Conservation (phyloP, 257 asterid genomes). For the Penstemon eatonii region DNA sequence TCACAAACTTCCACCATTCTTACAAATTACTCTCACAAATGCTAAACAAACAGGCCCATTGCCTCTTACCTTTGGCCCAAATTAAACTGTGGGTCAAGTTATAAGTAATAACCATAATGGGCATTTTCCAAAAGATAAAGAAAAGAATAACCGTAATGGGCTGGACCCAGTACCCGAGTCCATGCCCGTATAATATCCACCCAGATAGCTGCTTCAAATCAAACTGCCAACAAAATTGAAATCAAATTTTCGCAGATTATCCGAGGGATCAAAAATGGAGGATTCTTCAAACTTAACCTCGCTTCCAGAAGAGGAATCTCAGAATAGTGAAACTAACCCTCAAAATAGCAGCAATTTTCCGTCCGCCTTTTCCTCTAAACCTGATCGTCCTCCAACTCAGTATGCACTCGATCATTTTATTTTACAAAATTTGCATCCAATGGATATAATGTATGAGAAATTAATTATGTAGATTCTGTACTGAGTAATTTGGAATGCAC, state of each 20-base stretch:
- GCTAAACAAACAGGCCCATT: too few species aligned
- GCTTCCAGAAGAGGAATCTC: constrained; percentile 63
- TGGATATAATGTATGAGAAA: too few species aligned
- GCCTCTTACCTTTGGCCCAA: too few species aligned
- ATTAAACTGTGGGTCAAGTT: too few species aligned
- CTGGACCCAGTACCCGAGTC: not conserved
- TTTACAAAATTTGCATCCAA: not conserved
- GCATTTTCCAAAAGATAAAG: too few species aligned
- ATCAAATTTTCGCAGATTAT: constrained; percentile 13
- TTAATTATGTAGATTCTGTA: not conserved
- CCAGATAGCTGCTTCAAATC: constrained; percentile 3
- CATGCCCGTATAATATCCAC: constrained; percentile 15
- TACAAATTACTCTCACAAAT: too few species aligned
- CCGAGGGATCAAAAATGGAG: constrained; percentile 47
- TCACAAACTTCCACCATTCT: too few species aligned
- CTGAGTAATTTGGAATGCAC: constrained; percentile 4
- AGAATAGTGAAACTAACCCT: constrained; percentile 33
- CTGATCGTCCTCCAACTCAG: constrained; percentile 74
- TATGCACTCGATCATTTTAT: constrained; percentile 37
- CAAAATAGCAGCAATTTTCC: constrained; percentile 35
- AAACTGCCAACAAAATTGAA: constrained; percentile 14
- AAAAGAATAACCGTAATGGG: not conserved
- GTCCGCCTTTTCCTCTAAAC: constrained; percentile 66
- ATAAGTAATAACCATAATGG: too few species aligned
- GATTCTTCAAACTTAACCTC: constrained; percentile 56